Evolutionary conservation across 2,329 filamentous ascomycete species (phyloP).

Genomic region (Sporothrix sp.): DNA sequence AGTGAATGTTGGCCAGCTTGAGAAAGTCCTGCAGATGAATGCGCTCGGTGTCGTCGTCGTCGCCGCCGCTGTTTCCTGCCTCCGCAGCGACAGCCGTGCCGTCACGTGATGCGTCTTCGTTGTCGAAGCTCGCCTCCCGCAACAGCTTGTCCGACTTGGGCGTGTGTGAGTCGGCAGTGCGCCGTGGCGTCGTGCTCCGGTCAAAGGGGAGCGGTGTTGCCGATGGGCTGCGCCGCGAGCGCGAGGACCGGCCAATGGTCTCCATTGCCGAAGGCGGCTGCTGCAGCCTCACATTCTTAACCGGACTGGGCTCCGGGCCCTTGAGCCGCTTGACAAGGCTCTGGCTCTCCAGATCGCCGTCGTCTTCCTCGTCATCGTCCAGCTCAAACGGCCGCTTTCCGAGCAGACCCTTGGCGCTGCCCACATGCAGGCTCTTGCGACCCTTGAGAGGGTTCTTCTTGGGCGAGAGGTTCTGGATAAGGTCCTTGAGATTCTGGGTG

Average conservation of each 20-base stretch:
- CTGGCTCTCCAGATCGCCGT: conserved; percentile 44
- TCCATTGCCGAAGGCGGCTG: conserved; percentile 60
- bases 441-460: conserved; percentile 58
- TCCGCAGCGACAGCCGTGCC: neutral
- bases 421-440: conserved; percentile 68
- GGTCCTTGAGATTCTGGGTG: conserved; percentile 60
- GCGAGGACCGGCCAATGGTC: conserved; percentile 48
- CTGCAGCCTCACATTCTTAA: conserved; percentile 63
- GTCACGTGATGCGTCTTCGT: conserved; percentile 31
- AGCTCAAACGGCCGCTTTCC: conserved; percentile 66
- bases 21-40: conserved; percentile 89
- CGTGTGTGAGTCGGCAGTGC: conserved; percentile 11
- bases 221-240: conserved; percentile 38
- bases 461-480: conserved; percentile 69
- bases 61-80: conserved; percentile 7
- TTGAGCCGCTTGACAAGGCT: conserved; percentile 60
- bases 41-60: conserved; percentile 45
- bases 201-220: conserved; percentile 27
- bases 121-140: conserved; percentile 20
- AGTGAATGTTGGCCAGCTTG: conserved; percentile 90
- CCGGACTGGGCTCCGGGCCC: conserved; percentile 62
- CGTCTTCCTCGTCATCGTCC: conserved; percentile 42
- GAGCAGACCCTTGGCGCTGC: conserved; percentile 61
- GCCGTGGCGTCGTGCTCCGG: conserved; percentile 20
- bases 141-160: conserved; percentile 27